Conservation (phyloP, 2,329 filamentous ascomycete species). For the Coniochaeta sp. region DNA sequence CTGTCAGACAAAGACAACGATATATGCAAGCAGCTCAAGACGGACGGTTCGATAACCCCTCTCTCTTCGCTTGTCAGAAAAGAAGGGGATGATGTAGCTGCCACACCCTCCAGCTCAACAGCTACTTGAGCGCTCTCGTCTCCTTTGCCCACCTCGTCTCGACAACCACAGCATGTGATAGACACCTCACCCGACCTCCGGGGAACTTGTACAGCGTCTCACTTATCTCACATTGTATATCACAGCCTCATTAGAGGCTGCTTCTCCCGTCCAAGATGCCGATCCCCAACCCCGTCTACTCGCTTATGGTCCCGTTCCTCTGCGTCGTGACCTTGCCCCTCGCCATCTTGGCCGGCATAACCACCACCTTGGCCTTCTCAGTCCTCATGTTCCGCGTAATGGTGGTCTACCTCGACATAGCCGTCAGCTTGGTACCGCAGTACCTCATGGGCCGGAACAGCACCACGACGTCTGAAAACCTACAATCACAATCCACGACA, state of each 20-base stretch:
- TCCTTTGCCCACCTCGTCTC: background rate
- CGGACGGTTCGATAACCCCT: background rate
- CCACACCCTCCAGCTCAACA: background rate
- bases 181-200: background rate
- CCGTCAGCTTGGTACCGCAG: constrained; percentile 48
- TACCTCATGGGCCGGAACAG: constrained; percentile 37
- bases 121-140: background rate
- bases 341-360: constrained; percentile 55
- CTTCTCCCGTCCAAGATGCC: constrained; percentile 44
- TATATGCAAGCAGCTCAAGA: background rate
- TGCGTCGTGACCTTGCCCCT: constrained; percentile 57
- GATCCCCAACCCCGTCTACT: constrained; percentile 46
- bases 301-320: constrained; percentile 54
- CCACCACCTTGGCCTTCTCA: constrained; percentile 54
- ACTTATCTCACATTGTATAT: too few species aligned
- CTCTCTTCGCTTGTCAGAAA: background rate
- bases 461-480: constrained; percentile 10
- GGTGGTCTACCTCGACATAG: constrained; percentile 58
- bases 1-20: background rate
- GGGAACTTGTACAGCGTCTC: background rate
- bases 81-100: constrained; percentile 1
- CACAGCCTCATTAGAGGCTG: background rate
- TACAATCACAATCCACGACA: background rate
- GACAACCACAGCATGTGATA: background rate
- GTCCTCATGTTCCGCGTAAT: constrained; percentile 54